phyloP scores from a whole-genome alignment of 2,329 filamentous ascomycete genomes.

The Hypoxylon sp. region DNA sequence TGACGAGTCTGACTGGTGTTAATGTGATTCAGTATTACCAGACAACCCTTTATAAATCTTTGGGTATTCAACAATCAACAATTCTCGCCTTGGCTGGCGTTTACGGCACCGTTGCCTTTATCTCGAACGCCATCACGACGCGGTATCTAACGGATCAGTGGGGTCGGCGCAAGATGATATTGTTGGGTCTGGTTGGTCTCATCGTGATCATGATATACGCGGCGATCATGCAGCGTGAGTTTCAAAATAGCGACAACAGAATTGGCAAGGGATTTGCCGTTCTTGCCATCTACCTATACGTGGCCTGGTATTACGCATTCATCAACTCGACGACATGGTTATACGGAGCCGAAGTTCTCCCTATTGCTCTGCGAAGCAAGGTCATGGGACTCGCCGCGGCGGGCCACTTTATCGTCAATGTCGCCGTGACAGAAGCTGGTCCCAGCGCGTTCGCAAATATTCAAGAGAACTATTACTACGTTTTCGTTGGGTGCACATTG shows the following conservation, averaged over 20 bases:
- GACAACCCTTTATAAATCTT: constrained; percentile 63
- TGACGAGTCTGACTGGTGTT: constrained; percentile 65
- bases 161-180: constrained; percentile 67
- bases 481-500: constrained; percentile 61
- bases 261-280: constrained; percentile 68
- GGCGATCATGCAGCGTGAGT: constrained; percentile 65
- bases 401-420: constrained; percentile 64
- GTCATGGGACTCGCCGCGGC: constrained; percentile 64
- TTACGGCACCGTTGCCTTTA: constrained; percentile 62
- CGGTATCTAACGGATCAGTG: constrained; percentile 64
- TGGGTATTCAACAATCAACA: constrained; percentile 58
- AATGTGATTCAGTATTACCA: constrained; percentile 62
- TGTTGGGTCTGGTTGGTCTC: constrained; percentile 60
- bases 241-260: constrained; percentile 62
- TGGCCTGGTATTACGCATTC: constrained; percentile 61
- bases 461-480: constrained; percentile 68
- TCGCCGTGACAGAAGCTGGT: constrained; percentile 62
- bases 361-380: constrained; percentile 61
- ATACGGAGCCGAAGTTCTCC: constrained; percentile 64
- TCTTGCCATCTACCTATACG: constrained; percentile 65
- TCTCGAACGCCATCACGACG: constrained; percentile 59
- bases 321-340: constrained; percentile 64
- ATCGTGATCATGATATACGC: constrained; percentile 66
- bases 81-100: constrained; percentile 63
- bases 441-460: constrained; percentile 66